Percentiles rank a stretch among this genome's conserved stretches.
Evolutionary conservation across 768 basidiomycete species (phyloP).

Genomic region (Melanogaster broomeanus): DNA sequence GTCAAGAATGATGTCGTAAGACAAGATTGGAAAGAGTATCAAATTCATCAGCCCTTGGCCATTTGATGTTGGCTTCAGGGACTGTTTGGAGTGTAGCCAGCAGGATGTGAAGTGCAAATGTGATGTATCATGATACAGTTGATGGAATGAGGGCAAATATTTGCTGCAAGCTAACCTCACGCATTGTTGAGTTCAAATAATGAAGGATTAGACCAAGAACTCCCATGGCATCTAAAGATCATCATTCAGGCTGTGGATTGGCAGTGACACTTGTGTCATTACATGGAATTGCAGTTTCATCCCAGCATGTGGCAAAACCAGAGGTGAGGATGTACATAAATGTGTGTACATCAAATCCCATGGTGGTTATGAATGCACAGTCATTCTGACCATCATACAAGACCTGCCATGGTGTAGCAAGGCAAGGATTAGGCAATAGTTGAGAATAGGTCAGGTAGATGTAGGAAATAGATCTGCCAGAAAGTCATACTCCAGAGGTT

Average conservation of each 20-base stretch:
- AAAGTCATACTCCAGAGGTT: too few relatives aligned
- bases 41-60: conserved; percentile 33
- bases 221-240: conserved; percentile 36
- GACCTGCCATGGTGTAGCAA: conserved; percentile 37
- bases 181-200: conserved; percentile 41
- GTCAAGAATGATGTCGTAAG: conserved; percentile 26
- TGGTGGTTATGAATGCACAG: conserved; percentile 45
- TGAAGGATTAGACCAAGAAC: conserved; percentile 44
- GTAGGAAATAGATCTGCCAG: too few relatives aligned
- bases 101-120: conserved; percentile 34
- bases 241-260: conserved; percentile 20
- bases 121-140: conserved; percentile 37
- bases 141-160: conserved; percentile 45
- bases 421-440: conserved; percentile 35
- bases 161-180: conserved; percentile 37
- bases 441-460: neutral
- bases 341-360: conserved; percentile 42
- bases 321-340: conserved; percentile 34
- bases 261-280: conserved; percentile 23
- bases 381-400: conserved; percentile 34
- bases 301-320: conserved; percentile 33
- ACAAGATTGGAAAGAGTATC: conserved; percentile 30
- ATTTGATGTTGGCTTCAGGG: conserved; percentile 29
- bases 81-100: conserved; percentile 29
- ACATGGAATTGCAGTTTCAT: conserved; percentile 31